Percentiles rank a stretch among this genome's conserved stretches.
Evolutionary conservation across 2,329 filamentous ascomycete species (phyloP).

Genomic region (Dactylellina haptotyla): DNA sequence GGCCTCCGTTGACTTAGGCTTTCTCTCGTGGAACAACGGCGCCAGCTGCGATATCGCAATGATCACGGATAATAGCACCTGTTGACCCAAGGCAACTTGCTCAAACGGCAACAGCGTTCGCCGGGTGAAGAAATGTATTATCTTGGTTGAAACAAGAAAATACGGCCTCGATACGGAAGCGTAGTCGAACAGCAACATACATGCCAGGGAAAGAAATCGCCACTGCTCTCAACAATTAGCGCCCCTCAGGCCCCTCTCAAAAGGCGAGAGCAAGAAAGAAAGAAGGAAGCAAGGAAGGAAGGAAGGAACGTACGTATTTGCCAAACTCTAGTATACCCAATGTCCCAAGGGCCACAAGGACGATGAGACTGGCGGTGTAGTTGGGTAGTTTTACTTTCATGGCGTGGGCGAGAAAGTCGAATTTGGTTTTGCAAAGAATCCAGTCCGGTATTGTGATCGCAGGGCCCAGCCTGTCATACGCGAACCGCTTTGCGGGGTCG

Average conservation of each 20-base stretch:
- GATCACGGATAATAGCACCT: constrained; percentile 79
- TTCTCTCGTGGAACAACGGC: constrained; percentile 69
- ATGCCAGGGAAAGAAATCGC: constrained; percentile 67
- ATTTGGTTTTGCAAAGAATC: constrained; percentile 73
- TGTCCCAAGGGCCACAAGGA: constrained; percentile 71
- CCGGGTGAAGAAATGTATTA: constrained; percentile 62
- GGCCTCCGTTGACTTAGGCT: constrained; percentile 59
- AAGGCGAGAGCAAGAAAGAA: too few species aligned
- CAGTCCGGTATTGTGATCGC: constrained; percentile 69
- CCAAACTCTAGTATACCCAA: constrained; percentile 76
- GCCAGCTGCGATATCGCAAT: constrained; percentile 85
- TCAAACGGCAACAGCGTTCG: constrained; percentile 83
- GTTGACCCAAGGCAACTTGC: constrained; percentile 77
- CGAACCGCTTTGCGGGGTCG: constrained; percentile 81
- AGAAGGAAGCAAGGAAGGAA: too few species aligned
- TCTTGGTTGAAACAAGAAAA: constrained; percentile 66
- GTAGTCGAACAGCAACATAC: constrained; percentile 69
- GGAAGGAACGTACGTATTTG: constrained; percentile 63
- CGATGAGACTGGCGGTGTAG: constrained; percentile 69
- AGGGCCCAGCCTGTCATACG: constrained; percentile 88
- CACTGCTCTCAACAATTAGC: constrained; percentile 58
- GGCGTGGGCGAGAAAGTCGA: constrained; percentile 77
- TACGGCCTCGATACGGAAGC: constrained; percentile 58
- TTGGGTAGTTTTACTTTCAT: constrained; percentile 71
- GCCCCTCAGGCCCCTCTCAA: neutral